Conservation (phyloP, 108 stramenopile species). For the Discostella stelligeroides region DNA sequence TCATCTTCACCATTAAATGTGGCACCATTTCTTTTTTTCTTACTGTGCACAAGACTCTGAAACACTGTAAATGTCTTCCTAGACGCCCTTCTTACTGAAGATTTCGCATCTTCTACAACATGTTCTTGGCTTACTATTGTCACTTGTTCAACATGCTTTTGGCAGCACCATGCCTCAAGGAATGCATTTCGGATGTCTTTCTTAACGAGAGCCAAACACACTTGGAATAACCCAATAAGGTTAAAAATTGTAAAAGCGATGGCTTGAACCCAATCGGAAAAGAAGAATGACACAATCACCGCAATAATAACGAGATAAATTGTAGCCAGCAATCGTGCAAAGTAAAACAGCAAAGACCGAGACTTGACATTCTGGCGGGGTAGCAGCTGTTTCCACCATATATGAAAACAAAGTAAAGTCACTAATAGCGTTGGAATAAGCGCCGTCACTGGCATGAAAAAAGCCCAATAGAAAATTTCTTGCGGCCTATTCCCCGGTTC, state of each 20-base stretch:
- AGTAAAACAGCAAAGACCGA: conserved; percentile 32
- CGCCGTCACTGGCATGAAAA: conserved; percentile 39
- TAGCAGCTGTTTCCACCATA: conserved; percentile 37
- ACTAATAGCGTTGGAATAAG: conserved; percentile 24
- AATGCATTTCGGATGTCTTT: conserved; percentile 33
- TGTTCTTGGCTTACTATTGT: not conserved
- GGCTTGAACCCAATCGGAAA: conserved; percentile 40
- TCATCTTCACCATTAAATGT: not conserved
- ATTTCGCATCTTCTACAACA: no score
- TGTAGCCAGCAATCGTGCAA: conserved; percentile 25
- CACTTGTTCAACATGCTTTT: not conserved
- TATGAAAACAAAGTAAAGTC: conserved; percentile 18
- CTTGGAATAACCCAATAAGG: conserved; percentile 32
- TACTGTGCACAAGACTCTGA: not conserved
- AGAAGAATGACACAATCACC: conserved; percentile 33
- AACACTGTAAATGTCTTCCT: not conserved
- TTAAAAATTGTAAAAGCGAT: conserved; percentile 36
- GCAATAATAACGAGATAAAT: conserved; percentile 32
- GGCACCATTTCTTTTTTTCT: not conserved
- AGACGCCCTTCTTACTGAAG: no score
- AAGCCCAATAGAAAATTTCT: conserved; percentile 35
- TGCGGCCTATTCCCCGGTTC: conserved; percentile 21
- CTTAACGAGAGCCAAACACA: conserved; percentile 32
- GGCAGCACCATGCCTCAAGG: conserved; percentile 32
- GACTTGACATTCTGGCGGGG: conserved; percentile 29